Evolutionary conservation across 805 yeast species (phyloP), one percentile per base, ranked within the genome.

Genomic region (Pichia membranifaciens): DNA sequence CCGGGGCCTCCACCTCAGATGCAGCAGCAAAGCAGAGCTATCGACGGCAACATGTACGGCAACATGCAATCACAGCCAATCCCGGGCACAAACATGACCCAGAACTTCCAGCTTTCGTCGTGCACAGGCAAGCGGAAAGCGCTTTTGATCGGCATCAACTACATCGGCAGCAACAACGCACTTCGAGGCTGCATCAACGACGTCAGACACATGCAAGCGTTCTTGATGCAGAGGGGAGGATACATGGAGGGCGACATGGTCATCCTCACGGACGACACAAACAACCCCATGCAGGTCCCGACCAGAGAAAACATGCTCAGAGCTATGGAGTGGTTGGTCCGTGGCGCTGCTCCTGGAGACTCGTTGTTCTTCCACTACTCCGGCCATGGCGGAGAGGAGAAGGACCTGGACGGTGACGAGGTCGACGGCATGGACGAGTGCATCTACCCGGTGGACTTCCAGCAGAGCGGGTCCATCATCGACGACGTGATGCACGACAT

Each of bases 151-250:
- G 96, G 96, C 12, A 81, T 84, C 62, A 87, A 87, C 66, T 87
- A 87, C 64, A 70, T 77, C 51, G 61, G 42, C 82, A 78, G 58
- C 76, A 72, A 51, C 66, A 41, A 41, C 33, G 28, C 36, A 6
- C 22, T 87, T 41, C 70, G 80, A 38, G 96, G 96, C 1, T 87
- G 95, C 62, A 83, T 87, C 58, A 87, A 87, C 58, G 96, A 87
- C 64, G 87, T 74, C 16, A 64, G 72, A 43, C 78, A 76, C 64
- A 75, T 78, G 71, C 68, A 64, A 44, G 55, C 57, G 38, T 64
- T 60, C 47, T 49, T 66, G 48, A 59, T 69, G 18, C 45, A 58
- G 21, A 51, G 63, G 28, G 69, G 70, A 49, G 84, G 84, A 0
- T 81, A 76, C 57, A 53, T 54, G 9, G 66, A 68, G 29, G 78